Conservation (phyloP, 2,329 filamentous ascomycete species). For the Xenosphaeropsis pyriputrescens region DNA sequence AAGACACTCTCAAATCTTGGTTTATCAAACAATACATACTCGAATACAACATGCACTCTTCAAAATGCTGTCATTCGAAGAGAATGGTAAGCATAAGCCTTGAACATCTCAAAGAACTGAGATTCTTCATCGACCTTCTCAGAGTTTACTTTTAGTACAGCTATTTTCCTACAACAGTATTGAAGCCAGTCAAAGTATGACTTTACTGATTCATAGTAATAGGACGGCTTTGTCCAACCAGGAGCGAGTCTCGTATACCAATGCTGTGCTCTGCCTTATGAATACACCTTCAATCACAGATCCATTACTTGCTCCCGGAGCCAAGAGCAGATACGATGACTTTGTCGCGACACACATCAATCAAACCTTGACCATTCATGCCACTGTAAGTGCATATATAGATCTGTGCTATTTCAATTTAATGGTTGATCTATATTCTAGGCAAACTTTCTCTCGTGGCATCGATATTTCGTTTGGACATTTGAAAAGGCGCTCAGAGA, state of each 20-base stretch:
- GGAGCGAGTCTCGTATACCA: constrained; percentile 9
- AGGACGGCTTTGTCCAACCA: neutral
- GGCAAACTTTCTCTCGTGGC: constrained; percentile 25
- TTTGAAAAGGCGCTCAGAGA: constrained; percentile 24
- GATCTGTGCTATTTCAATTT: neutral
- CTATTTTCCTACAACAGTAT: too few relatives aligned
- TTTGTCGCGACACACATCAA: constrained; percentile 24
- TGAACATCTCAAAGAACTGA: neutral
- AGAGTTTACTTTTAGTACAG: too few relatives aligned
- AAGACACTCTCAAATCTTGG: constrained; percentile 14
- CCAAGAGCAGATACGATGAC: constrained; percentile 22
- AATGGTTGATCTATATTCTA: neutral
- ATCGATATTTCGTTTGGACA: constrained; percentile 24
- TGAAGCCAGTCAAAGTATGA: too few relatives aligned
- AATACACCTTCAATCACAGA: constrained; percentile 16
- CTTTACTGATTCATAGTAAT: neutral
- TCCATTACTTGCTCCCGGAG: constrained; percentile 15
- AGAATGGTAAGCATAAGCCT: constrained; percentile 23
- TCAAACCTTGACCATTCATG: constrained; percentile 19
- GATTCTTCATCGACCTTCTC: too few relatives aligned
- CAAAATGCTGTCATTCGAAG: constrained; percentile 22
- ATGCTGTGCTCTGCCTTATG: constrained; percentile 18
- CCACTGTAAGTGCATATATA: constrained; percentile 7
- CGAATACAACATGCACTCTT: constrained; percentile 17
- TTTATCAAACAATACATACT: neutral